These are phyloP conservation scores for Penicillium psychrofluorescens DNA, from an alignment of 495 filamentous ascomycete genomes.

Conservation along the genomic window DNA sequence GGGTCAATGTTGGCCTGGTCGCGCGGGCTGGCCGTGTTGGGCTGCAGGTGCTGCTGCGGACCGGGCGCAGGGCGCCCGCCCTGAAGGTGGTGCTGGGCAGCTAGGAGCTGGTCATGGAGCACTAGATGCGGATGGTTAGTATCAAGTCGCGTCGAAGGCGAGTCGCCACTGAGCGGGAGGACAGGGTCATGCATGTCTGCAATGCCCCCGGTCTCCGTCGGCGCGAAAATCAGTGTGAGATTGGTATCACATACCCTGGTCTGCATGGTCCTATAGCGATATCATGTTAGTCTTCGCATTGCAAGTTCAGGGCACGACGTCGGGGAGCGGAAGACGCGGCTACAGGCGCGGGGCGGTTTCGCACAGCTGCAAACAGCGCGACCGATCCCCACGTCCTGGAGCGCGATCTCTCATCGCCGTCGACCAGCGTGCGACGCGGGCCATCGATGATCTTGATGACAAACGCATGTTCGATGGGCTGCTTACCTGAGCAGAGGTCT, in stretches of 20 bases:
- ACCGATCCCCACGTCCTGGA: too few species aligned
- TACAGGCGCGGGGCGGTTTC: too few species aligned
- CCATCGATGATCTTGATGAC: slow-evolving; percentile 33
- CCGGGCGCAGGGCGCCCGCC: slow-evolving; percentile 25
- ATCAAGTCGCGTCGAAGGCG: too few species aligned
- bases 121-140: slow-evolving; percentile 21
- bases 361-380: too few species aligned
- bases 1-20: slow-evolving; percentile 47
- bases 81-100: slow-evolving; percentile 39
- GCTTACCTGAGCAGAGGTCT: slow-evolving; percentile 51
- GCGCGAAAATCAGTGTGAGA: neutral
- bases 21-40: slow-evolving; percentile 36
- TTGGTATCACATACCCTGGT: slow-evolving; percentile 40
- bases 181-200: neutral
- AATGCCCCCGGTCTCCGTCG: neutral
- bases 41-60: slow-evolving; percentile 36
- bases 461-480: slow-evolving; percentile 28
- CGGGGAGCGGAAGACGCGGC: too few species aligned
- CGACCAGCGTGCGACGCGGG: slow-evolving; percentile 11
- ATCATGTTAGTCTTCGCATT: too few species aligned
- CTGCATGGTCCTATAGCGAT: slow-evolving; percentile 37
- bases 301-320: too few species aligned
- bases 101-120: slow-evolving; percentile 48
- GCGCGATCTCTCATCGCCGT: slow-evolving; percentile 3
- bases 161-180: neutral